Percentiles rank a stretch among this genome's conserved stretches.
Conservation (phyloP, 371 early-diverging fungal species). For the Cokeromyces recurvatus region DNA sequence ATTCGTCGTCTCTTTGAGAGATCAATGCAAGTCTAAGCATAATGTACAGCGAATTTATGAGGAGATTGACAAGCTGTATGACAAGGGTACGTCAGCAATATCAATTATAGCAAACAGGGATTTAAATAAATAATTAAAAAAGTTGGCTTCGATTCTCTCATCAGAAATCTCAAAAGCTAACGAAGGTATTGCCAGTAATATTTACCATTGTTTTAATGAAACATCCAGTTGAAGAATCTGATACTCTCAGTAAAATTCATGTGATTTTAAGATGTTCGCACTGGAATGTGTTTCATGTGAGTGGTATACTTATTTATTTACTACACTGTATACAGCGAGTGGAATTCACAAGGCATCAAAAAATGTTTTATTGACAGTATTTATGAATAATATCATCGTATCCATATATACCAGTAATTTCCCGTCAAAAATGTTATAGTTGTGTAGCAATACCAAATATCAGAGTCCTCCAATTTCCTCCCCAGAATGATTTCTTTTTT, state of each 20-base stretch:
- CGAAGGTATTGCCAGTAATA: slow-evolving; percentile 11
- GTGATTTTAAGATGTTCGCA: slow-evolving; percentile 9
- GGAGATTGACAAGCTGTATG: slow-evolving; percentile 10
- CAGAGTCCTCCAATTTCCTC: no score
- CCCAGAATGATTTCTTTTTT: no score
- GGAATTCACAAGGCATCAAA: slow-evolving; percentile 9
- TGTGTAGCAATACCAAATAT: no score
- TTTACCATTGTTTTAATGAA: slow-evolving; percentile 10
- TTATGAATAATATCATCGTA: slow-evolving; percentile 8
- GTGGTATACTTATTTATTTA: slow-evolving; percentile 8
- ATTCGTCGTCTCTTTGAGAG: slow-evolving; percentile 12
- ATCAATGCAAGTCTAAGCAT: slow-evolving; percentile 6
- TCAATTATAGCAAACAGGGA: slow-evolving; percentile 12
- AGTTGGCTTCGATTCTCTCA: slow-evolving; percentile 8
- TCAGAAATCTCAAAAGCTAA: slow-evolving; percentile 10
- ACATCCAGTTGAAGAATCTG: slow-evolving; percentile 12
- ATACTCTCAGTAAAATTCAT: slow-evolving; percentile 13
- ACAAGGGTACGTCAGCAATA: slow-evolving; percentile 9
- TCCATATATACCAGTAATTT: slow-evolving; percentile 5
- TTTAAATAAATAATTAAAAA: slow-evolving; percentile 11
- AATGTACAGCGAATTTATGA: slow-evolving; percentile 8
- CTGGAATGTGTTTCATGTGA: slow-evolving; percentile 9
- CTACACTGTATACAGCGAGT: slow-evolving; percentile 3
- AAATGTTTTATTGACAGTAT: slow-evolving; percentile 3
- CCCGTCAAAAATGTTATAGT: no score